A percentile compares a stretch with the other conserved stretches of the same genome.
Conservation (phyloP, 2,329 filamentous ascomycete species). For the Xylariaceae sp. region DNA sequence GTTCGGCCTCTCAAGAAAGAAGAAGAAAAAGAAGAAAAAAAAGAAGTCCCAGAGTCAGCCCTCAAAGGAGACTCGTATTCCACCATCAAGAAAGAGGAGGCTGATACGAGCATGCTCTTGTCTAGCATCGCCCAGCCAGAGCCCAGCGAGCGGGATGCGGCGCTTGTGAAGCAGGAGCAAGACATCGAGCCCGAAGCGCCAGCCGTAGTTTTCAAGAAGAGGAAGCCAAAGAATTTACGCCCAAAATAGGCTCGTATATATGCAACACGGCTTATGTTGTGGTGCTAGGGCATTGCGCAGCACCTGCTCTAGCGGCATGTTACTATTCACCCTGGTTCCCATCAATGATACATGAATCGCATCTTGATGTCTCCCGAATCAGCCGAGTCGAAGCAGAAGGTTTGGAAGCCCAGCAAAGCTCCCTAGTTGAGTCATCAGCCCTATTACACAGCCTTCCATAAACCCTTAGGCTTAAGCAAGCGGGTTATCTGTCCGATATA, state of each 20-base stretch:
- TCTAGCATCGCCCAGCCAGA: conserved; percentile 2
- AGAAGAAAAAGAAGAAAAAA: conserved; percentile 40
- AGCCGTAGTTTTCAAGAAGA: conserved; percentile 78
- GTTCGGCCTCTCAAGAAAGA: conserved; percentile 39
- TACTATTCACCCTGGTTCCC: too few relatives aligned
- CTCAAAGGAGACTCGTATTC: conserved; percentile 37
- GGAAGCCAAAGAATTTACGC: conserved; percentile 71
- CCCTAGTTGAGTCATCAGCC: too few relatives aligned
- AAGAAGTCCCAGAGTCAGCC: conserved; percentile 1
- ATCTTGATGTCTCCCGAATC: too few relatives aligned
- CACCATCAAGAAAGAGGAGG: conserved; percentile 51
- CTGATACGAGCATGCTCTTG: conserved; percentile 31
- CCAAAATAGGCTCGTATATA: conserved; percentile 53
- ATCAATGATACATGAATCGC: too few relatives aligned
- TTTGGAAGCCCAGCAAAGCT: too few relatives aligned
- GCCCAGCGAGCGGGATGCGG: conserved; percentile 1
- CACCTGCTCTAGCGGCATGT: too few relatives aligned
- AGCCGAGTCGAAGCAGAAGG: too few relatives aligned
- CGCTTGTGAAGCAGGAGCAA: conserved; percentile 41
- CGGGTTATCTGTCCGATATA: too few relatives aligned
- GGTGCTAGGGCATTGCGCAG: too few relatives aligned
- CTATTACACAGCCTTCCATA: too few relatives aligned
- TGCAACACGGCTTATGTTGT: too few relatives aligned
- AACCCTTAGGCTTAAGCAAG: too few relatives aligned
- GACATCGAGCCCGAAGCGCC: conserved; percentile 36